Percentiles rank a stretch among this genome's conserved stretches.
These are phyloP conservation scores for Sicyos baderoa DNA, from an alignment of 306 rosid genomes.

Conservation along the genomic window DNA sequence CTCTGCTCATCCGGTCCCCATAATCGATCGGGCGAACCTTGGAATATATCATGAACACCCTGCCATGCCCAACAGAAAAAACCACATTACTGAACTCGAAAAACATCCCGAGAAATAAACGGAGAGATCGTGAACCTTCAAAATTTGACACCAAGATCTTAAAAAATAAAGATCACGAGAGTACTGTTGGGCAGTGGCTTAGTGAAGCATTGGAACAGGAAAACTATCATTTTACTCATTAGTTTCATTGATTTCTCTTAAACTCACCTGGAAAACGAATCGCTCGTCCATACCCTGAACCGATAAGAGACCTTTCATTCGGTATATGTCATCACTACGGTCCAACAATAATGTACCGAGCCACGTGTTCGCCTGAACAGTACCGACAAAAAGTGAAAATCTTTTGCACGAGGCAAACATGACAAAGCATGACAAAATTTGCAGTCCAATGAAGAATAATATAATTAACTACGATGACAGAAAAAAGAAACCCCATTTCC, in stretches of 20 bases:
- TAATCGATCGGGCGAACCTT: conserved; percentile 92
- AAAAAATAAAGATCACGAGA: no score
- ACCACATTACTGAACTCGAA: background rate
- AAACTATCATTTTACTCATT: background rate
- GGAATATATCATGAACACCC: conserved; percentile 98
- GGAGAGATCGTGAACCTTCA: no score
- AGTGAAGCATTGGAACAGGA: background rate
- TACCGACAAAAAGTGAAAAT: background rate
- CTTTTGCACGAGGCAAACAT: background rate
- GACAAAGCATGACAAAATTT: background rate
- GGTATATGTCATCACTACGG: conserved; percentile 79
- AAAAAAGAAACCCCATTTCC: background rate
- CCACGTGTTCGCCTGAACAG: conserved; percentile 81
- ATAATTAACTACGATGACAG: background rate
- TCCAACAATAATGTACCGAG: conserved; percentile 80
- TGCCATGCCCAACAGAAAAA: conserved; percentile 28
- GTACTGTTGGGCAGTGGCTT: no score
- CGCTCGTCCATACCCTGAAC: conserved; percentile 89
- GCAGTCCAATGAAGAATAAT: background rate
- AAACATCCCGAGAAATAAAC: background rate
- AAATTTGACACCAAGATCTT: no score
- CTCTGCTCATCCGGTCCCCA: conserved; percentile 79
- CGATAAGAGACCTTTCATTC: conserved; percentile 91
- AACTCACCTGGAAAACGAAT: conserved; percentile 90
- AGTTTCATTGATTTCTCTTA: background rate